Evolutionary conservation across 2,329 filamentous ascomycete genomes (phyloP), one percentile per base, ranked within the genome.

Genomic region (Ploettnerulaceae sp.): DNA sequence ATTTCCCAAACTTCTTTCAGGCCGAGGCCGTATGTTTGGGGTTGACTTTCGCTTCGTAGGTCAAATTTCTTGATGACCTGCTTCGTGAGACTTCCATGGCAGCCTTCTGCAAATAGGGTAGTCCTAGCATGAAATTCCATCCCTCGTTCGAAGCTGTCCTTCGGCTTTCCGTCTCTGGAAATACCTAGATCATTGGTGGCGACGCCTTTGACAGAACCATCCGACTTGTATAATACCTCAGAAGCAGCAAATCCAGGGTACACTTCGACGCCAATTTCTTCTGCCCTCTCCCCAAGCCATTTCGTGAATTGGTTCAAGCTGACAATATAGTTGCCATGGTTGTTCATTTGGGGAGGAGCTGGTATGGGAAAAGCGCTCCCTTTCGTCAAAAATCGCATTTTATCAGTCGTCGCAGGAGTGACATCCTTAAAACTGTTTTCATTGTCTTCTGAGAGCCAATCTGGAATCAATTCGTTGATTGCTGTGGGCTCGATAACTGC

Each of bases 1-100:
- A 98, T 77, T 68, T 98, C 93, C 93, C 93, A 98, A 0, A 98
- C 86, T 67, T 98, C 93, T 69, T 98, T 98, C 58, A 97, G 71
- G 21, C 93, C 93, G 6, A 98, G 73, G 14, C 86, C 93, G 64
- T 98, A 98, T 2, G 93, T 98, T 70, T 98, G 93, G 47, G 87
- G 87, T 65, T 95, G 84, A 69, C 86, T 91, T 59, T 97, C 86
- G 52, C 84, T 76, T 52, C 93, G 80, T 51, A 98, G 72, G 62
- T 97, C 89, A 58, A 89, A 98, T 65, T 95, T 95, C 67, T 90
- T 93, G 58, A 89, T 86, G 45, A 97, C 84, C 68, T 96, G 86
- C 73, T 98, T 98, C 41, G 84, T 91, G 67, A 98, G 69, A 69
- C 88, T 95, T 53, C 93, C 93, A 65, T 98, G 93, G 64, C 91